Conservation (phyloP, 2,329 filamentous ascomycete genomes). For the Aspergillus tubingensis region DNA sequence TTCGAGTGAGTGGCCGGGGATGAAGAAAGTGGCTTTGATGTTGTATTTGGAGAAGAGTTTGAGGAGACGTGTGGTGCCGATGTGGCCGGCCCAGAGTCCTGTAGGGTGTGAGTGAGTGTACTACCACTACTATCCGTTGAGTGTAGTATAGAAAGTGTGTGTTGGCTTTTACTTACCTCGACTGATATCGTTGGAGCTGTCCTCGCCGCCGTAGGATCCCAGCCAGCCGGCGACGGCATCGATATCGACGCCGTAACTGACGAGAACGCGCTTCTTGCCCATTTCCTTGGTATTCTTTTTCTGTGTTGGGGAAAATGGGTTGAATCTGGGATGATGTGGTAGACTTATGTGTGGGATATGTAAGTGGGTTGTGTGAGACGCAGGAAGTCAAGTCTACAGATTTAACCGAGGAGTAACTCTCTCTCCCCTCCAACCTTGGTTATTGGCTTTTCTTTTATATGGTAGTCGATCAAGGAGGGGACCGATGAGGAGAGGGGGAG, state of each 20-base stretch:
- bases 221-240: conserved; percentile 78
- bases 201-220: conserved; percentile 72
- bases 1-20: conserved; percentile 64
- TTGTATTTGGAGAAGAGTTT: conserved; percentile 72
- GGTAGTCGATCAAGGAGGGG: neutral
- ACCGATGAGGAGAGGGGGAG: neutral
- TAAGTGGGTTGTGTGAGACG: neutral
- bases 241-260: conserved; percentile 70
- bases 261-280: conserved; percentile 55
- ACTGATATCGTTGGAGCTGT: conserved; percentile 71
- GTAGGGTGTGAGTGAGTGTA: neutral
- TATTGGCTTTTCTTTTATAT: neutral
- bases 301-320: too few species aligned
- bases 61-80: conserved; percentile 65
- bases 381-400: neutral
- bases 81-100: conserved; percentile 68
- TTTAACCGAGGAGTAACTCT: neutral
- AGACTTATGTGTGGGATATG: conserved; percentile 6
- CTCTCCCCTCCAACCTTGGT: neutral
- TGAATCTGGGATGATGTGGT: too few species aligned
- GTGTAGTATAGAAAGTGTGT: too few species aligned
- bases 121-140: too few species aligned
- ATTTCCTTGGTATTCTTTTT: conserved; percentile 14
- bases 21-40: conserved; percentile 70
- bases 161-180: conserved; percentile 52